Base-by-base conservation (phyloP, 2,329 filamentous ascomycete species). In the Fusarium veterinarium region DNA sequence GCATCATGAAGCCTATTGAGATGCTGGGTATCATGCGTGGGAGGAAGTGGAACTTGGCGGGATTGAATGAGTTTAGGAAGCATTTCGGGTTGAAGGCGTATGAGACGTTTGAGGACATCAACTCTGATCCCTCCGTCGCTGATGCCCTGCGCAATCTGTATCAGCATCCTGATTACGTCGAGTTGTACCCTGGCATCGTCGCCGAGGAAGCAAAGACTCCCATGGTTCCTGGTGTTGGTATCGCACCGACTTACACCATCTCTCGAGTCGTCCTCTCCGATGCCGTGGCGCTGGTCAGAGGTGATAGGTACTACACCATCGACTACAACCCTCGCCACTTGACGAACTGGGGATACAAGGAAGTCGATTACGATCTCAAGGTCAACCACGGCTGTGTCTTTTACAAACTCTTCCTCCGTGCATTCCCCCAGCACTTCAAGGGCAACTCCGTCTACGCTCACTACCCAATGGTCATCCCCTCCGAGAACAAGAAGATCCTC, bases 271-370 rank as follows among this genome's bases (percentile, higher is more conserved):
- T 95, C 5, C 82, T 95, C 9, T 94, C 92, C 0, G 93, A 95
- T 74, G 93, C 93, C 2, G 92, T 95, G 1, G 88, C 91, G n/a
- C 86, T 95, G 9, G 92, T 95, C 11, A 89, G 93, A 30, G 92
- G 92, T 38, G 93, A 96, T 77, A 85, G 93, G 25, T 92, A 93
- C 83, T 95, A 95, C 83, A 95, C 93, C 0, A 86, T 82, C n/a
- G 93, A 95, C 80, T 95, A 92, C 79, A 90, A 91, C 73, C 89
- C 93, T 0, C 88, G 90, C 13, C 90, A 91, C 74, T 82, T 97
- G 51, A 97, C 94, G 3, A 95, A 94, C 82, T 97, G 93, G 93
- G 94, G 94, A 25, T 95, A 89, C 83, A 89, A 90, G 60, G 92
- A 94, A 78, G 92, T 89, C 7, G 87, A 92, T 25, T 93, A 91